Percentiles rank a stretch among this genome's conserved stretches.
Conservation (phyloP, 805 yeast genomes). For the Candida yuanshanica region DNA sequence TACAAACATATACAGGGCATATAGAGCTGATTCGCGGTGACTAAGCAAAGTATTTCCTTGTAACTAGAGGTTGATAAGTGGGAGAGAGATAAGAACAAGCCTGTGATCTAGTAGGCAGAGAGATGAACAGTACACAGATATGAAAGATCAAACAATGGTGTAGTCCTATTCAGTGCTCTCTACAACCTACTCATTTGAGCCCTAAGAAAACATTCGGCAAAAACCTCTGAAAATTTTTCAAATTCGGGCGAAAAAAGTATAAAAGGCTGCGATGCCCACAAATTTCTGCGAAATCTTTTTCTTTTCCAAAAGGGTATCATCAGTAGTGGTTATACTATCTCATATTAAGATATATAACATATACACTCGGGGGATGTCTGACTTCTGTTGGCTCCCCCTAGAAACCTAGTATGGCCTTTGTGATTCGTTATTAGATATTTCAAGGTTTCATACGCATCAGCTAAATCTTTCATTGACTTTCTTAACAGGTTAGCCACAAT, state of each 20-base stretch:
- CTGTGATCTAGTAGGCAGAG: too few species aligned
- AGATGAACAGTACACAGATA: too few species aligned
- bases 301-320: slow-evolving; percentile 40
- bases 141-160: too few species aligned
- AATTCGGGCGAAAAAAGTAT: not conserved
- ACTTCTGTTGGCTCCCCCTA: slow-evolving; percentile 14
- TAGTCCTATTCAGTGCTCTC: too few species aligned
- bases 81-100: too few species aligned
- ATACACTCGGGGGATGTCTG: slow-evolving; percentile 22
- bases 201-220: not conserved
- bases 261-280: not conserved
- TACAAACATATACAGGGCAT: not conserved
- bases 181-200: not conserved
- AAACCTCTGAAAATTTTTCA: not conserved
- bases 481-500: slow-evolving; percentile 70
- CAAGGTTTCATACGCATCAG: slow-evolving; percentile 38
- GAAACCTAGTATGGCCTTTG: slow-evolving; percentile 24
- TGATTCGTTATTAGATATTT: slow-evolving; percentile 23
- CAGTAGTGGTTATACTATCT: slow-evolving; percentile 82
- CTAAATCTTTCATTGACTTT: slow-evolving; percentile 64
- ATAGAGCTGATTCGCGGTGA: not conserved
- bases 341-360: slow-evolving; percentile 55
- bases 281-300: not conserved
- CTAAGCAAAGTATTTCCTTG: too few species aligned
- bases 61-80: too few species aligned